Base-by-base conservation (phyloP, 202 grass and related monocot genomes). In the Panicum virgatum region DNA sequence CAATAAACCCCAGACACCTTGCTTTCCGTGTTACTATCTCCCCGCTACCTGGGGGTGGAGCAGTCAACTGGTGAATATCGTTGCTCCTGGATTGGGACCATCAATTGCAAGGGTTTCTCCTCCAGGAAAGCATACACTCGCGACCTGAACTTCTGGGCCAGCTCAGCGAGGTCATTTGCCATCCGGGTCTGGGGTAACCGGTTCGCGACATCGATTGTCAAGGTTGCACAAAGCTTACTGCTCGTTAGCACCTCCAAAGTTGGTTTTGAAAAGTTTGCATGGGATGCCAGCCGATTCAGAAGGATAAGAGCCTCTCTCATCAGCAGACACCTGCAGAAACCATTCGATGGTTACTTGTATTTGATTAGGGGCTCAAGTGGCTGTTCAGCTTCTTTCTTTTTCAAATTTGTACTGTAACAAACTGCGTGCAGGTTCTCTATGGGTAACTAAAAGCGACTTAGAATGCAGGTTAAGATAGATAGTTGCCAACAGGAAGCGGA, bases 291-390 rank as follows among this genome's bases (percentile, higher is more conserved):
- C 73, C 96, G 90, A 62, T 98, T 98, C 54, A 98, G 86, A 72
- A 98, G 86, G 79, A 98, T 98, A 59, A 98, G 84, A 20, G 77
- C 90, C 54, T 98, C 96, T 65, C 92, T 84, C 84, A 98, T 88
- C 67, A 98, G 30, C 46, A 83, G 84, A 73, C 85, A 89, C 80
- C 96, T 98, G 78, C 51, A 72, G 15, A 69, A 62, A 80, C 14
- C 11, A 29, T 34, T 34, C 32, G 32, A 34, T 34, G 32, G 32
- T 34, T 34, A 34, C 4, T 34, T 34, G 32, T 34, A 34, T 34
- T 34, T 34, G 32, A 34, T 34, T 4, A 4, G 4, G 3, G 3
- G 32, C 32, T 34, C 32, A 34, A 34, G 32, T 34, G 32, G 3
- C 32, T 4, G 32, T 34, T 3, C 32, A 34, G 4, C 32, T 34